phyloP scores from a whole-genome alignment of 1,284 basidiomycete genomes.

The Puccinia novopanici region DNA sequence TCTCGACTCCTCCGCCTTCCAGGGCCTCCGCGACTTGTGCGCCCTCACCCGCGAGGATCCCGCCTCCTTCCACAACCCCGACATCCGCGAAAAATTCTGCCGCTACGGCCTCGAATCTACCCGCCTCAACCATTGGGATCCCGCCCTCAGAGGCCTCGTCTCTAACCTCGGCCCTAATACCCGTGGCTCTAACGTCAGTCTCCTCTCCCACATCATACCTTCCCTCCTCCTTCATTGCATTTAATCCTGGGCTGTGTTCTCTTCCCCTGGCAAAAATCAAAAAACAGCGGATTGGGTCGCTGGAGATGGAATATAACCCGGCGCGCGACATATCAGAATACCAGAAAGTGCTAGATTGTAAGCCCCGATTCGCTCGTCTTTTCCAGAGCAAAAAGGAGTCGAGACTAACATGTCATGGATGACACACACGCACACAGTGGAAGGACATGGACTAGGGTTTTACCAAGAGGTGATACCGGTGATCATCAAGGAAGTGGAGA shows the following conservation, averaged over 20 bases:
- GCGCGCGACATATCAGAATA: slow-evolving; percentile 3
- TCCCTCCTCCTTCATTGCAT: background rate
- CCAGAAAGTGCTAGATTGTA: slow-evolving; percentile 32
- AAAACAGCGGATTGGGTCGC: slow-evolving; percentile 7
- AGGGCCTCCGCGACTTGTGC: slow-evolving; percentile 20
- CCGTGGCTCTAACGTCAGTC: slow-evolving; percentile 8
- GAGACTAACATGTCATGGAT: background rate
- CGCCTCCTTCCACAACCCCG: background rate
- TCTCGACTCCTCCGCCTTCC: slow-evolving; percentile 1
- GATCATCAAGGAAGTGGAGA: slow-evolving; percentile 36
- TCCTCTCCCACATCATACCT: background rate
- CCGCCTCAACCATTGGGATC: slow-evolving; percentile 42
- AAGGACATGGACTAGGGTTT: slow-evolving; percentile 29
- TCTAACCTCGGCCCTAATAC: slow-evolving; percentile 13
- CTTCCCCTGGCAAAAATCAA: background rate
- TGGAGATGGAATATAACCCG: slow-evolving; percentile 18
- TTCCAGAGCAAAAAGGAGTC: background rate
- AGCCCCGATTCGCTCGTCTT: background rate
- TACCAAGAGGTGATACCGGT: slow-evolving; percentile 37
- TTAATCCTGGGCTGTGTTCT: background rate
- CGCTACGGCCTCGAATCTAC: slow-evolving; percentile 31
- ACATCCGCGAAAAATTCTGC: slow-evolving; percentile 9
- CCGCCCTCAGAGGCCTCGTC: slow-evolving; percentile 13
- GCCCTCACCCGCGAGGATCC: background rate
- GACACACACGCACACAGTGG: background rate